Evolutionary conservation across 768 basidiomycete species (phyloP).

Genomic region (Rickenella mellea): DNA sequence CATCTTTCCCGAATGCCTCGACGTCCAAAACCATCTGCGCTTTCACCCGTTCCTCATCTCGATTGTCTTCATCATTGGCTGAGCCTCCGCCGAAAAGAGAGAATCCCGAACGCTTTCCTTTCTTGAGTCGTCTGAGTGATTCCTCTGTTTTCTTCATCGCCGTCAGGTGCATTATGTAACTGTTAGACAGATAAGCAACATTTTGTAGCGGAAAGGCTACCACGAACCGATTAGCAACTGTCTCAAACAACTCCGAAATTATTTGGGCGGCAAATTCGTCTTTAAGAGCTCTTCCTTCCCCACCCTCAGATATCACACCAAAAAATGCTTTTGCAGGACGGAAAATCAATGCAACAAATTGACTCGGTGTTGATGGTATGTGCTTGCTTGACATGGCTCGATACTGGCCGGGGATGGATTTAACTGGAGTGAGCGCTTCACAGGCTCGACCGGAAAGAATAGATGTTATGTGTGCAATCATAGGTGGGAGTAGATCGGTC

Average conservation of each 20-base stretch:
- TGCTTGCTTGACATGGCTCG: conserved; percentile 74
- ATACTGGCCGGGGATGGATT: conserved; percentile 85
- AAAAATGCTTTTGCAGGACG: conserved; percentile 75
- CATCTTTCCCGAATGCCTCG: conserved; percentile 74
- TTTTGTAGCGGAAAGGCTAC: background rate
- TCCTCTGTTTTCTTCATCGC: conserved; percentile 92
- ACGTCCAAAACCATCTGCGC: conserved; percentile 84
- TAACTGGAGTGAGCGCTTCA: conserved; percentile 75
- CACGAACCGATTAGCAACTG: conserved; percentile 19
- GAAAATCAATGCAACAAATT: conserved; percentile 75
- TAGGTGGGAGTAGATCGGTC: conserved; percentile 39
- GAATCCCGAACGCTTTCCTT: conserved; percentile 70
- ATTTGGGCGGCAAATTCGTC: conserved; percentile 59
- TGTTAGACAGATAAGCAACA: conserved; percentile 17
- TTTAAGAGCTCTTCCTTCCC: conserved; percentile 51
- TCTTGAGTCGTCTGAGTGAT: conserved; percentile 76
- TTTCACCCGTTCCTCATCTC: conserved; percentile 84
- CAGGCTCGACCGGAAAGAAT: conserved; percentile 76
- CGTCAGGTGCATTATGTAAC: conserved; percentile 72
- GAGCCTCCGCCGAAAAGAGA: conserved; percentile 63
- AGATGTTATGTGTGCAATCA: conserved; percentile 54
- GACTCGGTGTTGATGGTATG: conserved; percentile 69
- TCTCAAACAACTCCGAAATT: conserved; percentile 18
- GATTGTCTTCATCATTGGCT: conserved; percentile 52
- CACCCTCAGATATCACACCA: conserved; percentile 43